Base-by-base conservation (phyloP, 352 stramenopile genomes). In the Globisporangium nodosum region DNA sequence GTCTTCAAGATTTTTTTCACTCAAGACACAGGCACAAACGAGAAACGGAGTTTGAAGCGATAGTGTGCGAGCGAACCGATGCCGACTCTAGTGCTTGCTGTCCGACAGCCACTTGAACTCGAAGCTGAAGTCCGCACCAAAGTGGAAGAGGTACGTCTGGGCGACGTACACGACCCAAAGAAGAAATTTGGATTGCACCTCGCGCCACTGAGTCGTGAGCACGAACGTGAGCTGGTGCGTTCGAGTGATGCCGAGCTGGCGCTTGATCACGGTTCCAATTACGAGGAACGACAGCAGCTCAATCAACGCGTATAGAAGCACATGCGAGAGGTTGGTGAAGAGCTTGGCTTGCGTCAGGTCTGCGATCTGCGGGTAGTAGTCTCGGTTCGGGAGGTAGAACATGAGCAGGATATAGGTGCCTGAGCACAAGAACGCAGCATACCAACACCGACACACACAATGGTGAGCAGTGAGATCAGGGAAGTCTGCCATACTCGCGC, bases 161-260 rank as follows among this genome's bases (percentile, higher is more conserved):
- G 78, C 65, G 1, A 64, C 66, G 49, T 71, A 73, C 16, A 71
- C 61, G 16, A 76, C 68, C 74, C 71, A 84, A 7, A 84, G 37
- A 6, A 84, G 57, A 18, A 84, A 24, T 48, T 81, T 78, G 3
- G 63, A 67, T 40, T 77, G 71, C 15, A 84, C 64, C 56, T 73
- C 69, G 3, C 49, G 43, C 47, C 63, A 64, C 20, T 81, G 62
- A 0, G 27, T 61, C 42, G 81, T 64, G 0, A 81, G 54, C 16
- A 81, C 74, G 35, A 81, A 84, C 1, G 65, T 54, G 0, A 84
- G 46, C 16, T 76, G 68, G 9, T 66, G 60, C 18, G 76, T 50
- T 61, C 12, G 70, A 79, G 16, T 66, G 3, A 77, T 27, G 11
- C 63, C 27, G 37, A 69, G 61, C 43, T 58, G 58, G 13, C 46